Base-by-base conservation (phyloP, 140 eudicot species). In the Cichorium intybus region DNA sequence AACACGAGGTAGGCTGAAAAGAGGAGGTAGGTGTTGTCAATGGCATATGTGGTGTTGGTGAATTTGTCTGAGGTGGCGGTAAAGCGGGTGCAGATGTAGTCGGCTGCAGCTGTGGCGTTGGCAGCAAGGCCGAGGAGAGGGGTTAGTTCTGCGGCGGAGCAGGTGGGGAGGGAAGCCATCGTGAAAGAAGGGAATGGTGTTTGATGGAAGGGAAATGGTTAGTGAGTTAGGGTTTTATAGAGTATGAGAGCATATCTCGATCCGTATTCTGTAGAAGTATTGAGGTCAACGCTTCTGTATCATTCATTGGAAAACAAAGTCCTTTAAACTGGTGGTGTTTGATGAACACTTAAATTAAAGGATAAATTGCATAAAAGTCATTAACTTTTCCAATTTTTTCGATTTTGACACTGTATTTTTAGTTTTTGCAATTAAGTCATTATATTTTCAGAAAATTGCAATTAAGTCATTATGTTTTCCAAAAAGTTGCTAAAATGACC, bases 1-100 rank as follows among this genome's bases (percentile, higher is more conserved):
- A 87, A 87, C 27, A 87, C 95, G 0, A 87, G 77, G 72, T 87
- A 87, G 14, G 95, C 87, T 1, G 95, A 83, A 73, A 87, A 87
- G 50, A 87, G 76, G 45, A 87, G 87, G 72, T 87, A 87, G 0
- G 95, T 83, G 85, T 63, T 87, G 85, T 87, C 82, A 7, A 87
- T 69, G 57, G 95, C 95, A 35, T 75, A 73, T 4, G 83, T 66
- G 41, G 86, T 77, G 83, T 56, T 57, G 23, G 87, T 51, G 75
- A 85, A 77, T 10, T 43, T 29, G 49, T 75, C 45, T 1, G 76
- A 41, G 21, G 78, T 56, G 17, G 68, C 67, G 10, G 62, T 59
- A 82, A 85, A 82, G 45, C 81, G 86, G 58, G 55, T 10, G 80
- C 95, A 86, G 5, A 86, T 70, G 81, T 66, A 82, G 60, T 68